Conservation (phyloP, 2,329 filamentous ascomycete genomes). For the Hypoxylon sp. region DNA sequence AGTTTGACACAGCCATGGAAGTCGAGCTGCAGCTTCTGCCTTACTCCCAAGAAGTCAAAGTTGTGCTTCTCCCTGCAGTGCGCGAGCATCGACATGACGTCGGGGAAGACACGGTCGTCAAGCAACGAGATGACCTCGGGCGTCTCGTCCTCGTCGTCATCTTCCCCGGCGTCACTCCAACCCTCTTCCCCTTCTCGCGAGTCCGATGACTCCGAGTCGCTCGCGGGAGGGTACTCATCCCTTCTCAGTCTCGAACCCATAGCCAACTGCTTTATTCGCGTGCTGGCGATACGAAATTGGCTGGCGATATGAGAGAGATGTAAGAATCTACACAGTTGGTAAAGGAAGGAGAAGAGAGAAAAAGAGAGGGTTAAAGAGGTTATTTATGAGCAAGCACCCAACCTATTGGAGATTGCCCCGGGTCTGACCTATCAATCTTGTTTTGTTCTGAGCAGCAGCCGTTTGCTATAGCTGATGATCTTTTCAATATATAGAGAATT, state of each 20-base stretch:
- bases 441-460: constrained; percentile 10
- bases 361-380: background rate
- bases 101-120: constrained; percentile 70
- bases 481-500: constrained; percentile 42
- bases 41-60: constrained; percentile 71
- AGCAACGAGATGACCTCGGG: constrained; percentile 72
- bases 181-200: constrained; percentile 54
- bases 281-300: background rate
- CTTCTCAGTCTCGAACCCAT: constrained; percentile 25
- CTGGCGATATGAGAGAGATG: background rate
- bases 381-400: constrained; percentile 11
- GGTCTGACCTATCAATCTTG: constrained; percentile 2
- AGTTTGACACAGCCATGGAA: constrained; percentile 78
- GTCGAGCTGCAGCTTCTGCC: constrained; percentile 68
- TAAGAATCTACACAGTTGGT: no score
- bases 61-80: constrained; percentile 71
- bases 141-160: constrained; percentile 64
- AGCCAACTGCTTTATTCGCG: background rate
- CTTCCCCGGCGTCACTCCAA: constrained; percentile 65
- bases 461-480: constrained; percentile 25
- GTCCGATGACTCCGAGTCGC: constrained; percentile 50
- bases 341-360: background rate
- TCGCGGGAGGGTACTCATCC: constrained; percentile 34
- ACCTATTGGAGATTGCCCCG: constrained; percentile 13
- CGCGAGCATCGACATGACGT: constrained; percentile 70